Conservation (phyloP, 768 basidiomycete species). For the Leccinellum rugosiceps region DNA sequence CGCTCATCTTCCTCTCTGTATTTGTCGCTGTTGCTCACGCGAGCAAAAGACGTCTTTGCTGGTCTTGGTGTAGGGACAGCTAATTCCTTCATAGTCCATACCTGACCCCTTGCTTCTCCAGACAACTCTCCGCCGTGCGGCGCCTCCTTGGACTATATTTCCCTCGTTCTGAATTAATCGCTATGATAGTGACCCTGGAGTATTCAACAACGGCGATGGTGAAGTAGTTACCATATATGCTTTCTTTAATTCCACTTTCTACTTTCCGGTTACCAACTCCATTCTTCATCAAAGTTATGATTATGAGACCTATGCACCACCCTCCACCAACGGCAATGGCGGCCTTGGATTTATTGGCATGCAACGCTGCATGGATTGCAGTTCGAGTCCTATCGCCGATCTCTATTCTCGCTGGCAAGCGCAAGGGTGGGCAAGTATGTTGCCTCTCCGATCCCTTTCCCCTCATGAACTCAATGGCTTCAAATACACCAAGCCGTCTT, state of each 20-base stretch:
- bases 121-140: constrained; percentile 31
- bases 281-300: constrained; percentile 30
- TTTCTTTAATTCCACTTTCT: neutral
- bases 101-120: constrained; percentile 10
- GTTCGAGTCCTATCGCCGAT: constrained; percentile 33
- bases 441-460: neutral
- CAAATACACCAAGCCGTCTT: constrained; percentile 25
- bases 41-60: constrained; percentile 38
- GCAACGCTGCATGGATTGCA: constrained; percentile 38
- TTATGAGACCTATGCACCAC: constrained; percentile 35
- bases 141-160: neutral
- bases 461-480: neutral
- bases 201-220: constrained; percentile 32
- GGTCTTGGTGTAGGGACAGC: constrained; percentile 33
- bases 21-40: constrained; percentile 25
- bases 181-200: constrained; percentile 24
- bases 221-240: constrained; percentile 35
- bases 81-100: neutral
- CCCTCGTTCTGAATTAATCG: constrained; percentile 1
- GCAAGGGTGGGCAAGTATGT: constrained; percentile 33
- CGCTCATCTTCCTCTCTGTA: constrained; percentile 15
- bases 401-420: constrained; percentile 31
- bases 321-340: constrained; percentile 34
- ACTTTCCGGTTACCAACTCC: neutral
- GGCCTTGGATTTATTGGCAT: constrained; percentile 39